These are phyloP conservation scores for Acanthamoeba healyi DNA, from an alignment of 208 protist genomes.

Conservation along the genomic window DNA sequence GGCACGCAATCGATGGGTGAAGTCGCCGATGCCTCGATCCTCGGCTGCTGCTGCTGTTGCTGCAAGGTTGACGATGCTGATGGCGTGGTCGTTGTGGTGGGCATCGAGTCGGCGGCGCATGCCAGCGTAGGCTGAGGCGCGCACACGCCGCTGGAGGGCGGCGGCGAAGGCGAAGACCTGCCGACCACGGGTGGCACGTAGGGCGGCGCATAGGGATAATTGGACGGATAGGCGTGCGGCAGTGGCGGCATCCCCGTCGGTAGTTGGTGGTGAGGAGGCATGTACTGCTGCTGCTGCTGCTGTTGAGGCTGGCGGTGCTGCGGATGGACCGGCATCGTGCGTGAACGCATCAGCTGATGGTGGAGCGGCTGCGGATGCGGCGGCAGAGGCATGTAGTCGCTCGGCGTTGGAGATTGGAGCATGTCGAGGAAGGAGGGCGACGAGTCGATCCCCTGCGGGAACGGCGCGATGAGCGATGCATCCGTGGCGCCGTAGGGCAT, in stretches of 20 bases:
- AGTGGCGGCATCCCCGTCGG: background rate
- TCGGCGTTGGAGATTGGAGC: background rate
- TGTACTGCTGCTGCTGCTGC: background rate
- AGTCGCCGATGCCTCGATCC: too few species aligned
- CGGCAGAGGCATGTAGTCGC: background rate
- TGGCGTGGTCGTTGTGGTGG: background rate
- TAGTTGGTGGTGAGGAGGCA: background rate
- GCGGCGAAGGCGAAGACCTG: background rate
- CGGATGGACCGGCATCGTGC: background rate
- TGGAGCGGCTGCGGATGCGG: background rate
- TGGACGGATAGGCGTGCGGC: background rate
- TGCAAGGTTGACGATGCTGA: background rate
- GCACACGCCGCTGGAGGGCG: too few species aligned
- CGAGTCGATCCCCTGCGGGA: background rate
- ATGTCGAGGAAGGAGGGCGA: conserved; percentile 8
- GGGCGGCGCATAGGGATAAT: background rate
- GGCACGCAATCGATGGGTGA: background rate
- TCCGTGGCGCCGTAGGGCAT: too few species aligned
- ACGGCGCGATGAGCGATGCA: background rate
- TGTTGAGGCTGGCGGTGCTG: background rate
- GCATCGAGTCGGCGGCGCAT: background rate
- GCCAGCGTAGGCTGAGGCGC: too few species aligned
- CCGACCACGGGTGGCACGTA: background rate
- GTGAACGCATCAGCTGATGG: background rate
- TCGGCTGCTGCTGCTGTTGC: background rate